Evolutionary conservation across 2,329 filamentous ascomycete genomes (phyloP).

Genomic region (Lasiodiplodia theobromae): DNA sequence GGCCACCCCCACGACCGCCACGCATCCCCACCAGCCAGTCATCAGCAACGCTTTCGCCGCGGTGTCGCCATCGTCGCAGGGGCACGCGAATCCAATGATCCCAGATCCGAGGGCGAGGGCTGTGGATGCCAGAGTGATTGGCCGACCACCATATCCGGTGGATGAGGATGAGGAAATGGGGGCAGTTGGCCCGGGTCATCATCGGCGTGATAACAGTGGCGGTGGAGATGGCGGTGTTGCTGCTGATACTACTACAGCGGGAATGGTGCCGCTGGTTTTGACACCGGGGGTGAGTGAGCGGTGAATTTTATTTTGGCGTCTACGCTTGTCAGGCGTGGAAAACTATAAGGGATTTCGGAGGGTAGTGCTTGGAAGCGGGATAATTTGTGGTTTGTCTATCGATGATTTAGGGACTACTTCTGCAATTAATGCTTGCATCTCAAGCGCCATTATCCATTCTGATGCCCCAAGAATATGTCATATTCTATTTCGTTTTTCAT

Average conservation of each 20-base stretch:
- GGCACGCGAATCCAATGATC: slow-evolving; percentile 13
- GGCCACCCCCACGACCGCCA: background rate
- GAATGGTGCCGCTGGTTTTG: background rate
- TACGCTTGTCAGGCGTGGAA: background rate
- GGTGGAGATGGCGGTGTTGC: background rate
- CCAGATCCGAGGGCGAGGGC: background rate
- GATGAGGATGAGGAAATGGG: slow-evolving; percentile 16
- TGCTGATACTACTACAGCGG: background rate
- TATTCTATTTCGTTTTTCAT: too few relatives aligned
- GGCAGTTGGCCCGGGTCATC: background rate
- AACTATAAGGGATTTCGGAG: background rate
- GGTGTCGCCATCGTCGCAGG: background rate
- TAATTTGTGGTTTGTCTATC: background rate
- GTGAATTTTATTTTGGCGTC: background rate
- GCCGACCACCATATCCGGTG: slow-evolving; percentile 6
- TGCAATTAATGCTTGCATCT: too few relatives aligned
- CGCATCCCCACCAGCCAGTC: background rate
- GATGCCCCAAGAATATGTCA: too few relatives aligned
- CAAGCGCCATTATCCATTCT: too few relatives aligned
- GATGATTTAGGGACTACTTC: background rate
- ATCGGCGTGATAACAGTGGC: background rate
- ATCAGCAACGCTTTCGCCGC: background rate
- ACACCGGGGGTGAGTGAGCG: background rate
- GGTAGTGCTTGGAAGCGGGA: background rate
- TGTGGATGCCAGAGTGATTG: background rate